Base-by-base conservation (phyloP, 2,329 filamentous ascomycete species). In the Colletotrichum lindemuthianum region DNA sequence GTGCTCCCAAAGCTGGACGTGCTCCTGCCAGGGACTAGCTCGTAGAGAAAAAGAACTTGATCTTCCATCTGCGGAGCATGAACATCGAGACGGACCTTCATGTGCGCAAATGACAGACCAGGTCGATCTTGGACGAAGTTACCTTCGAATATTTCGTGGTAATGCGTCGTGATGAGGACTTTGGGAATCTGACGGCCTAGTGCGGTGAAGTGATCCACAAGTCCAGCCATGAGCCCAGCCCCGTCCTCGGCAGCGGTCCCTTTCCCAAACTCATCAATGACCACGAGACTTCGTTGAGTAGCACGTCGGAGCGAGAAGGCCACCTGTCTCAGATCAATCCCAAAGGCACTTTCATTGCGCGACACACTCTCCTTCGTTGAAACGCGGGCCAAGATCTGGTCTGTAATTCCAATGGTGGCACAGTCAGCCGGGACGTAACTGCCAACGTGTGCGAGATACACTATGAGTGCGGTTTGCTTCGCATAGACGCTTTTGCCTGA, bases 401-500 rank as follows among this genome's bases (percentile, higher is more conserved):
- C 96, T 0, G 95, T 97, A 40, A 98, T 78, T 0, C 96, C 95
- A 67, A 99, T 90, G 1, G 78, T 85, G 8, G 94, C 95, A 34
- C 77, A 81, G 13, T 89, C 84, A 1, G 94, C 95, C 1, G 96
- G 95, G 1, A 99, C 92, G 73, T 92, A 98, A 74, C 93, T 95
- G 55, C 96, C 96, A 57, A 97, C 87, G 73, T 99, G 96, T 0
- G 96, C 92, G 76, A 99, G 85, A 73, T 96, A 97, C 12, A 97
- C 89, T 63, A 97, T 96, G 53, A 97, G 80, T 5, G 94, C 96
- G 37, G 92, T 87, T 75, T 99, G 95, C 76, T 97, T 99, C 73
- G 98, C 84, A 76, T 97, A 98, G 0, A 98, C 88, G 70, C 93
- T 98, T 76, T 99, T 99, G 0, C 96, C 96, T 0, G 96, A 98